Conservation (phyloP, 352 stramenopile species). For the Peronospora tabacina region DNA sequence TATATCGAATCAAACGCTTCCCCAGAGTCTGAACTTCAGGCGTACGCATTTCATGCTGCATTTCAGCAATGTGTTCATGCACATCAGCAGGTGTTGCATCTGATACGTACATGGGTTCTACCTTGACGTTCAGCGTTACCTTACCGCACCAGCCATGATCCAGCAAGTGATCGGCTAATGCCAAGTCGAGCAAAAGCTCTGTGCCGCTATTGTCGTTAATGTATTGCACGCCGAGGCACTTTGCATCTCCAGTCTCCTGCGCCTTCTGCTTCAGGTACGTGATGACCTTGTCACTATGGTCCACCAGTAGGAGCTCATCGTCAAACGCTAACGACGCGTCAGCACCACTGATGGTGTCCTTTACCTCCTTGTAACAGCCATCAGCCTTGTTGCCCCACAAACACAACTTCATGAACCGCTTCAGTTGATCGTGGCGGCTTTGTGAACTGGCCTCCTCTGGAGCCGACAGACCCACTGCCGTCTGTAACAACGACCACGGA, state of each 20-base stretch:
- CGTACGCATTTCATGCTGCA: conserved; percentile 30
- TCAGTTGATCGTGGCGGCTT: conserved; percentile 35
- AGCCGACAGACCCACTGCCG: conserved; percentile 30
- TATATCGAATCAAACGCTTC: conserved; percentile 30
- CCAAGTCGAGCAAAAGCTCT: conserved; percentile 60
- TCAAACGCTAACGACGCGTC: conserved; percentile 48
- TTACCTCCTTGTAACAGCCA: conserved; percentile 66
- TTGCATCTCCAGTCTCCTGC: conserved; percentile 11
- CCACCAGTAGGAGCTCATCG: conserved; percentile 50
- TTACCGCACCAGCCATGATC: conserved; percentile 38
- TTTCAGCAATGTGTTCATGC: conserved; percentile 47
- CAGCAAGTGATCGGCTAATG: conserved; percentile 57
- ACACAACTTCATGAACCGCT: conserved; percentile 59
- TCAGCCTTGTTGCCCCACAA: conserved; percentile 76
- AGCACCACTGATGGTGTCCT: conserved; percentile 53
- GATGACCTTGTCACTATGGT: conserved; percentile 49
- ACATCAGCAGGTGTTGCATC: conserved; percentile 57
- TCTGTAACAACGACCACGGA: conserved; percentile 54
- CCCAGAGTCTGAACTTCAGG: conserved; percentile 43
- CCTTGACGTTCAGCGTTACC: conserved; percentile 69
- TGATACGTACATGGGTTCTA: conserved; percentile 73
- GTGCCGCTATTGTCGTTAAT: conserved; percentile 81
- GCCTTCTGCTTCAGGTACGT: conserved; percentile 27
- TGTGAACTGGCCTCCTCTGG: conserved; percentile 15
- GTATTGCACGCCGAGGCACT: conserved; percentile 32